These are phyloP conservation scores for Phytophthora chlamydospora DNA, from an alignment of 352 stramenopile species.

Conservation along the genomic window DNA sequence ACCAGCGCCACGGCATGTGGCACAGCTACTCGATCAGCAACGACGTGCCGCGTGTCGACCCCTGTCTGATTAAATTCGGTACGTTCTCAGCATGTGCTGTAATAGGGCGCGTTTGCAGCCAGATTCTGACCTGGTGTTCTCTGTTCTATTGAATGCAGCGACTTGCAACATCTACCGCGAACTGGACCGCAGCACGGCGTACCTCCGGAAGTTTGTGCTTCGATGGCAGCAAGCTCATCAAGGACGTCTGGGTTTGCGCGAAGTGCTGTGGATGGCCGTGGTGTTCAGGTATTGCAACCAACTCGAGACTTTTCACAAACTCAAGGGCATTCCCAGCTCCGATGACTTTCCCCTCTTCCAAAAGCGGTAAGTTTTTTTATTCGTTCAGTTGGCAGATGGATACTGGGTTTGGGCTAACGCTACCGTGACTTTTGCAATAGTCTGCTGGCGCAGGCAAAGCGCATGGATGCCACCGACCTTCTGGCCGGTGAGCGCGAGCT, in stretches of 20 bases:
- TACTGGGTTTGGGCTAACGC: constrained; percentile 3
- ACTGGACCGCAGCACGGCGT: constrained; percentile 81
- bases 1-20: constrained; percentile 88
- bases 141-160: constrained; percentile 34
- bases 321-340: constrained; percentile 78
- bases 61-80: constrained; percentile 79
- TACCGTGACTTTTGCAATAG: constrained; percentile 22
- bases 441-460: constrained; percentile 60
- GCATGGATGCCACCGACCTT: constrained; percentile 49
- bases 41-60: constrained; percentile 71
- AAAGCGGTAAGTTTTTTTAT: constrained; percentile 50
- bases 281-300: constrained; percentile 86
- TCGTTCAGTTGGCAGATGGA: neutral
- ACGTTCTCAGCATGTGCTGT: constrained; percentile 15
- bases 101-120: neutral
- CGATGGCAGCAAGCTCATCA: constrained; percentile 80
- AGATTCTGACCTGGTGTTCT: constrained; percentile 14
- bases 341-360: constrained; percentile 70
- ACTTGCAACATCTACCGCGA: constrained; percentile 88
- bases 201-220: constrained; percentile 80
- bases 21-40: constrained; percentile 84
- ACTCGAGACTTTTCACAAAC: constrained; percentile 82
- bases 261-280: constrained; percentile 84
- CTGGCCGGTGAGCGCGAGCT: constrained; percentile 68
- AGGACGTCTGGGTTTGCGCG: constrained; percentile 66